Evolutionary conservation across 768 basidiomycete species (phyloP).

Genomic region (Tricholoma sp.): DNA sequence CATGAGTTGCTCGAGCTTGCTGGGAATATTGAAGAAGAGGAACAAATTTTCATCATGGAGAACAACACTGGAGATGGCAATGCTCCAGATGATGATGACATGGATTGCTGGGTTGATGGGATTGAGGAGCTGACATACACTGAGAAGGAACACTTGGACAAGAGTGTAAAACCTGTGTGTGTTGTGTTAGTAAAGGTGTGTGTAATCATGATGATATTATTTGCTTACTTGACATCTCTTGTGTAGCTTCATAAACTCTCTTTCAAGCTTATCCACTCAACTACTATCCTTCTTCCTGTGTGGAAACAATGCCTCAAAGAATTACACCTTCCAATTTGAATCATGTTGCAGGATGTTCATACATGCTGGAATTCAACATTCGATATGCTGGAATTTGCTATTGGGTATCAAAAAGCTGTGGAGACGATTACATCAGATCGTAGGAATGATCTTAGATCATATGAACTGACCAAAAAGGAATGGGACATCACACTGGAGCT

Average conservation of each 20-base stretch:
- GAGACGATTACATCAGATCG: too few species aligned
- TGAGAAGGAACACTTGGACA: neutral
- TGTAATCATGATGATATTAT: neutral
- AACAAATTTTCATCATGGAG: neutral
- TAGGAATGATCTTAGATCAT: too few species aligned
- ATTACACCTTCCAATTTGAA: too few species aligned
- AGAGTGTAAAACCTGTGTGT: neutral
- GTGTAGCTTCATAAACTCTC: neutral
- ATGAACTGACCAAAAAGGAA: too few species aligned
- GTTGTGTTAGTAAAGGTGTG: neutral
- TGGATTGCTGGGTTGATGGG: neutral
- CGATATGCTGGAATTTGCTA: too few species aligned
- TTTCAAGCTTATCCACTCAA: too few species aligned
- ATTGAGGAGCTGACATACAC: neutral
- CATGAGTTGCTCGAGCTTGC: neutral
- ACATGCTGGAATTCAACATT: too few species aligned
- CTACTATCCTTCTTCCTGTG: too few species aligned
- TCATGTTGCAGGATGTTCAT: too few species aligned
- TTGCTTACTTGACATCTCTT: neutral
- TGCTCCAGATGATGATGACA: neutral
- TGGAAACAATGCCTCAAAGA: too few species aligned
- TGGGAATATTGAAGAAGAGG: neutral
- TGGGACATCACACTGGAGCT: too few species aligned
- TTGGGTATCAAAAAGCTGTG: too few species aligned
- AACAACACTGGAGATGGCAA: neutral